These are phyloP conservation scores for Gossypium schwendimanii DNA, from an alignment of 441 rosid species.

Conservation along the genomic window DNA sequence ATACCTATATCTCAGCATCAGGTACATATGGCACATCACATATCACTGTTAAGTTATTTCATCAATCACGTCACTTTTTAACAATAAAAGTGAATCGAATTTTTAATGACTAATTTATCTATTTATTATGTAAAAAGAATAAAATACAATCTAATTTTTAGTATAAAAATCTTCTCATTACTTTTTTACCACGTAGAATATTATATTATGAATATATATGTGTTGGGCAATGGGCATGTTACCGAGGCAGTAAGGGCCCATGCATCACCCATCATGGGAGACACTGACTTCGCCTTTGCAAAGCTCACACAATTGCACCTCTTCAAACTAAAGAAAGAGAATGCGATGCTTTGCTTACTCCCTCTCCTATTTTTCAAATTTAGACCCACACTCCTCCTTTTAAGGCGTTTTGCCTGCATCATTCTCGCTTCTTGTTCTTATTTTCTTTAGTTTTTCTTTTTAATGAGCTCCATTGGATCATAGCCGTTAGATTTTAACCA, in stretches of 20 bases:
- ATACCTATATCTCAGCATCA: too few relatives aligned
- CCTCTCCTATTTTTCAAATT: neutral
- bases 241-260: constrained; percentile 32
- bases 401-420: neutral
- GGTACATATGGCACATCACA: too few relatives aligned
- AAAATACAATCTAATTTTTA: too few relatives aligned
- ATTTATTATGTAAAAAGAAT: too few relatives aligned
- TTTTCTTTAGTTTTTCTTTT: neutral
- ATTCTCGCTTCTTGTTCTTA: neutral
- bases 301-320: constrained; percentile 17
- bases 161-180: fast-evolving
- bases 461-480: neutral
- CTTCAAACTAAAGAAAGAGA: neutral
- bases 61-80: too few relatives aligned
- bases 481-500: neutral
- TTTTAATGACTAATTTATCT: too few relatives aligned
- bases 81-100: too few relatives aligned
- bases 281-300: constrained; percentile 19
- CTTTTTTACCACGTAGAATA: too few relatives aligned
- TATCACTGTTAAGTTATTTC: too few relatives aligned
- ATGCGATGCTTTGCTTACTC: constrained; percentile 23
- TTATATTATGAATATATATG: too few relatives aligned
- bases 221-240: neutral
- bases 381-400: constrained; percentile 19
- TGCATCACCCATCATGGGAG: constrained; percentile 35